Percentiles rank a stretch among this genome's conserved stretches.
Evolutionary conservation across 1,284 basidiomycete species (phyloP).

Genomic region (Apiotrichum mycotoxinovorans): DNA sequence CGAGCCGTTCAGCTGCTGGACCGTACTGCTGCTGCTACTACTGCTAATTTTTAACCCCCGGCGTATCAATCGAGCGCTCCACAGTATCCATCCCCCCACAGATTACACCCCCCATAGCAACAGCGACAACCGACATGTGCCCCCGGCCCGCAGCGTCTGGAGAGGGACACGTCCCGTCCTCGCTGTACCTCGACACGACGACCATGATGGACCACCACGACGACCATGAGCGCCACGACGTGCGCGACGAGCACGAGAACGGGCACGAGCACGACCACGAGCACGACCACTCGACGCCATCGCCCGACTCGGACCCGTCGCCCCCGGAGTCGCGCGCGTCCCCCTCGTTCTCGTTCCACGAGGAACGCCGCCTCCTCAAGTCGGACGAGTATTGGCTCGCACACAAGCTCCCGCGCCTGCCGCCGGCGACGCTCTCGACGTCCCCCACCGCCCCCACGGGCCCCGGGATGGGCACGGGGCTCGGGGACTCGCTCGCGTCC

Average conservation of each 20-base stretch:
- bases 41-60: no score
- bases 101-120: no score
- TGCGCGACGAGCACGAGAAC: no score
- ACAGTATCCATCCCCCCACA: no score
- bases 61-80: no score
- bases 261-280: not conserved
- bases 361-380: slow-evolving; percentile 43
- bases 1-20: no score
- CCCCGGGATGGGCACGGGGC: not conserved
- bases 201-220: not conserved
- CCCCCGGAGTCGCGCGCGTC: slow-evolving; percentile 27
- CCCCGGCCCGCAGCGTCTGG: no score
- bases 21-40: no score
- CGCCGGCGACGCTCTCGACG: slow-evolving; percentile 29
- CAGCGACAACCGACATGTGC: no score
- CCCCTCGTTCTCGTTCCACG: slow-evolving; percentile 50
- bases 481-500: not conserved
- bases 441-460: slow-evolving; percentile 8
- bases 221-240: no score
- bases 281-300: not conserved
- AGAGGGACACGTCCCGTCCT: not conserved
- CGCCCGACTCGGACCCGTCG: slow-evolving; percentile 15
- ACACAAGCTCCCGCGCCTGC: slow-evolving; percentile 43
- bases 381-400: slow-evolving; percentile 49
- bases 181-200: no score